Conservation (phyloP, 1,284 basidiomycete genomes). For the Bondarzewia mesenterica region DNA sequence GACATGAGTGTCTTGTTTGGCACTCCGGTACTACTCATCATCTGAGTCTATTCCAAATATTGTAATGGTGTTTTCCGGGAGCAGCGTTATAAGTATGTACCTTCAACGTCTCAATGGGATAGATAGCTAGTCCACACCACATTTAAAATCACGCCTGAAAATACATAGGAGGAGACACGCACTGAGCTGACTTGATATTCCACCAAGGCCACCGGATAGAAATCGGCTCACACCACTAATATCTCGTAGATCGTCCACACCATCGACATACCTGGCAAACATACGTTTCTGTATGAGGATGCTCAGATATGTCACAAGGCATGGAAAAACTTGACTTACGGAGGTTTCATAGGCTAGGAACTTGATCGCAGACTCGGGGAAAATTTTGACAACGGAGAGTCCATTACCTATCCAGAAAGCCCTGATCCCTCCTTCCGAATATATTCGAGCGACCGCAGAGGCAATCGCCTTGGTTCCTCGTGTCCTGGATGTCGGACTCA, state of each 20-base stretch:
- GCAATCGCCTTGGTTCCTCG: conserved; percentile 63
- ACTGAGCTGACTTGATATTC: conserved; percentile 91
- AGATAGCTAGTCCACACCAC: conserved; percentile 52
- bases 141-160: conserved; percentile 10
- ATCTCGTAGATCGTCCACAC: conserved; percentile 82
- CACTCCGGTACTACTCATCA: conserved; percentile 77
- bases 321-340: conserved; percentile 36
- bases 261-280: conserved; percentile 89
- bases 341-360: conserved; percentile 94
- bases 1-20: conserved; percentile 53
- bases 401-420: conserved; percentile 94
- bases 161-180: conserved; percentile 21
- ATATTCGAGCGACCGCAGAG: conserved; percentile 72
- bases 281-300: conserved; percentile 66
- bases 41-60: conserved; percentile 61
- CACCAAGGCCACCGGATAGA: conserved; percentile 92
- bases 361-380: conserved; percentile 97
- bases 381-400: conserved; percentile 83
- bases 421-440: conserved; percentile 78
- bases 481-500: conserved; percentile 37
- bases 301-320: conserved; percentile 5
- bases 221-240: conserved; percentile 92
- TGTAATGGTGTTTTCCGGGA: conserved; percentile 6
- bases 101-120: conserved; percentile 85
- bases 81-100: conserved; percentile 23